These are phyloP conservation scores for Canavalia gladiata DNA, from an alignment of 306 rosid genomes.

Conservation along the genomic window DNA sequence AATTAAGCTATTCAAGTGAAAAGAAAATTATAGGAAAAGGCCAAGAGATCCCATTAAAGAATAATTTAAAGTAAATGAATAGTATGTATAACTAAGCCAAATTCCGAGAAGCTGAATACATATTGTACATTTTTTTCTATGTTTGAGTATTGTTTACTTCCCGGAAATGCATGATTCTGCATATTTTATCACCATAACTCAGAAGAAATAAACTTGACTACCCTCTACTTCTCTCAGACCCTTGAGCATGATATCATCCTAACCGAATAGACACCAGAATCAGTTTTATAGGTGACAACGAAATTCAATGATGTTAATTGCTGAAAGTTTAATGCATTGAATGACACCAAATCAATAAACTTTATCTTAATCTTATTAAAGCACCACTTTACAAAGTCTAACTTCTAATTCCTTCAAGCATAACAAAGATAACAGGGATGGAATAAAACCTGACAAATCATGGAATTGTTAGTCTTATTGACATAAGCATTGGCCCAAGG, in stretches of 20 bases:
- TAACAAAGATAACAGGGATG: slow-evolving; percentile 3
- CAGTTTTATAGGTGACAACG: background rate
- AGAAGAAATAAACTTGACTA: background rate
- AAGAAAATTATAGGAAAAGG: slow-evolving; percentile 15
- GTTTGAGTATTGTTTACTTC: background rate
- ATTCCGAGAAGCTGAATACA: background rate
- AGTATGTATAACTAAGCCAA: background rate
- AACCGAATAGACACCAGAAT: background rate
- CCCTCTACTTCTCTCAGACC: background rate
- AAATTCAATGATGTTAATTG: background rate
- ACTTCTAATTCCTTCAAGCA: slow-evolving; percentile 19
- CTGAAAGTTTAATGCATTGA: background rate
- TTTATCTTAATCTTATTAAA: background rate
- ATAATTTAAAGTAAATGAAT: background rate
- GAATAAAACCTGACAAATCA: slow-evolving; percentile 61
- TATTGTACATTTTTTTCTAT: background rate
- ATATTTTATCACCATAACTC: background rate
- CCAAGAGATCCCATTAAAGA: background rate
- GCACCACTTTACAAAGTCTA: background rate
- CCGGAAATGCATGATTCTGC: background rate
- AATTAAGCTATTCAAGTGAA: background rate
- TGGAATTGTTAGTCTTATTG: slow-evolving; percentile 46
- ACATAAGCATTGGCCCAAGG: slow-evolving; percentile 59
- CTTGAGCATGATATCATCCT: background rate
- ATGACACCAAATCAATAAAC: background rate